phyloP scores from a whole-genome alignment of 495 filamentous ascomycete genomes.

The Podospora didyma region DNA sequence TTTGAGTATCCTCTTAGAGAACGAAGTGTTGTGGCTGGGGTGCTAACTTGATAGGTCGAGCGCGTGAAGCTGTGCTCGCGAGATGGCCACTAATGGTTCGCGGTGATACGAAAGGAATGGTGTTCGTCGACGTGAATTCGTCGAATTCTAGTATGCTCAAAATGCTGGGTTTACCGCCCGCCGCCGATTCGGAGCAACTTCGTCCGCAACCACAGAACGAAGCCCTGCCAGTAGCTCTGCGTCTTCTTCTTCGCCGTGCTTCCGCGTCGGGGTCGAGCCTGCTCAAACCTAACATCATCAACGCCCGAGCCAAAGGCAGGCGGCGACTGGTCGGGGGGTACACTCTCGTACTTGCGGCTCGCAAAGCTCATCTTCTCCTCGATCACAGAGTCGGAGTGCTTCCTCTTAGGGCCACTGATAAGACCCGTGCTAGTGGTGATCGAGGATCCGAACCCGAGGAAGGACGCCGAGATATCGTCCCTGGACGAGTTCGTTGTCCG shows the following conservation, averaged over 20 bases:
- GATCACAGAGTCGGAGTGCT: not conserved
- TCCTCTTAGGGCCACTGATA: not conserved
- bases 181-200: constrained; percentile 40
- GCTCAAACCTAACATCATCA: constrained; percentile 32
- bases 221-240: constrained; percentile 48
- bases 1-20: no score
- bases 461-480: constrained; percentile 5
- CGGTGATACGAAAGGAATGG: no score
- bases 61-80: no score
- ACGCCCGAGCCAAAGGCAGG: constrained; percentile 20
- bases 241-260: constrained; percentile 50
- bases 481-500: constrained; percentile 7
- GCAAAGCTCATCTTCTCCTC: constrained; percentile 29
- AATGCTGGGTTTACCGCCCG: constrained; percentile 8
- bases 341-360: constrained; percentile 42
- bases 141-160: no score
- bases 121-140: no score
- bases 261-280: constrained; percentile 26
- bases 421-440: not conserved
- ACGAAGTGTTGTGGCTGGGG: no score
- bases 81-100: no score
- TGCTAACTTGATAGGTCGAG: no score
- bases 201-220: constrained; percentile 53
- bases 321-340: constrained; percentile 26
- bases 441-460: not conserved